phyloP scores from a whole-genome alignment of 331 rosid genomes.

The Cydonia oblonga region DNA sequence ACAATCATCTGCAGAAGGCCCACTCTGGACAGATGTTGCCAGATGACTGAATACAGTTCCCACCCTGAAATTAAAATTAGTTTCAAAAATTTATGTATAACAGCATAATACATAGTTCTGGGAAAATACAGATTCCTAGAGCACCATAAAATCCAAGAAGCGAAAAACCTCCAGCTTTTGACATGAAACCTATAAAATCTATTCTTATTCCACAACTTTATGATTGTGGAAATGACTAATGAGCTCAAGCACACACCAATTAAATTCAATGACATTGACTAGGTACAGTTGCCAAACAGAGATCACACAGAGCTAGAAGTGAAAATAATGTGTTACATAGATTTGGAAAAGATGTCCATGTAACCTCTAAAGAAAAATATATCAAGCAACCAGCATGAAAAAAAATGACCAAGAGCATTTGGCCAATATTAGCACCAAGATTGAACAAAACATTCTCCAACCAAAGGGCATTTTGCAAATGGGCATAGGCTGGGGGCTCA shows the following conservation, averaged over 20 bases:
- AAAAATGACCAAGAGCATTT: neutral
- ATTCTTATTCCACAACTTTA: neutral
- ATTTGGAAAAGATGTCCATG: neutral
- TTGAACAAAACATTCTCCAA: too few relatives aligned
- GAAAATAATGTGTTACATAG: neutral
- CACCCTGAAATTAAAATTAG: conserved; percentile 41
- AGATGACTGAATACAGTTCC: conserved; percentile 93
- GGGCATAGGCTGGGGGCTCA: too few relatives aligned
- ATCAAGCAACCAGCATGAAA: neutral
- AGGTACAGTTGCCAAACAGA: neutral
- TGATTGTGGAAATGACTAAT: neutral
- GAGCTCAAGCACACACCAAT: neutral
- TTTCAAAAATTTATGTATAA: conserved; percentile 12
- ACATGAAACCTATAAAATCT: neutral
- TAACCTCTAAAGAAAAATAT: neutral
- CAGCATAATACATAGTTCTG: conserved; percentile 6
- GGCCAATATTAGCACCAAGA: too few relatives aligned
- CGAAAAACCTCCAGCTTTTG: neutral
- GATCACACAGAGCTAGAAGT: neutral
- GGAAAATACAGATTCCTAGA: neutral
- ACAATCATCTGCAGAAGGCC: conserved; percentile 59
- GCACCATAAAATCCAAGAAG: neutral
- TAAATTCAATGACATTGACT: neutral
- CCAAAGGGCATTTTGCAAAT: too few relatives aligned
- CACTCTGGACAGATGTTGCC: conserved; percentile 37